Evolutionary conservation across 1,139 yeast species (phyloP).

Genomic region (Ogataea hybrid): DNA sequence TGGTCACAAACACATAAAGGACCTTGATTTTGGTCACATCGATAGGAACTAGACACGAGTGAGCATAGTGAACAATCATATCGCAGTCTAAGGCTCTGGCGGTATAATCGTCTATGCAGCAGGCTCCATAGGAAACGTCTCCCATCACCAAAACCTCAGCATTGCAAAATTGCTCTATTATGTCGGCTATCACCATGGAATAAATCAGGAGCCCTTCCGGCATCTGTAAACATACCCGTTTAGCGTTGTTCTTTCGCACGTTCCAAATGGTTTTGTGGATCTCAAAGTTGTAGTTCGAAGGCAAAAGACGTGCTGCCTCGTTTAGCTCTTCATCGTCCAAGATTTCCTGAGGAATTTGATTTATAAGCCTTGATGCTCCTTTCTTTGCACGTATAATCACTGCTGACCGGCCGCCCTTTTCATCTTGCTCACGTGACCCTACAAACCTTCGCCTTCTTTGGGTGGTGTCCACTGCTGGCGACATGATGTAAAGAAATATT

Average conservation of each 20-base stretch:
- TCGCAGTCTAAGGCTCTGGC: constrained; percentile 94
- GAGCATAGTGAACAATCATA: constrained; percentile 94
- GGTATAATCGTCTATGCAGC: constrained; percentile 96
- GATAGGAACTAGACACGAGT: constrained; percentile 93
- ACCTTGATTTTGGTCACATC: constrained; percentile 90
- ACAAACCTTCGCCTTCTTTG: constrained; percentile 22
- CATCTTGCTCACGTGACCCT: constrained; percentile 18
- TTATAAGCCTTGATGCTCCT: constrained; percentile 59
- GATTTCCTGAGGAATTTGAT: constrained; percentile 90
- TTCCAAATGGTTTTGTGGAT: constrained; percentile 96
- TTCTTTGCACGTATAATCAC: constrained; percentile 35
- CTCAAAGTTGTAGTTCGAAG: constrained; percentile 92
- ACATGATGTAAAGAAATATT: constrained; percentile 1
- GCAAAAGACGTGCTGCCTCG: constrained; percentile 75
- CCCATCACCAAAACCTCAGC: constrained; percentile 97
- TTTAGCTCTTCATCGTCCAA: constrained; percentile 75
- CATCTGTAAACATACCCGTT: constrained; percentile 89
- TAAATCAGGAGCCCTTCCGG: constrained; percentile 94
- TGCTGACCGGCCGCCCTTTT: constrained; percentile 3
- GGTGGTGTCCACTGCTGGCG: constrained; percentile 6
- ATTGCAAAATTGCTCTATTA: constrained; percentile 83
- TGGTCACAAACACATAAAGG: constrained; percentile 92
- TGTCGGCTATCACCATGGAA: constrained; percentile 83
- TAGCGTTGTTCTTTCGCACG: constrained; percentile 68
- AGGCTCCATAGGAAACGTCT: constrained; percentile 97